Base-by-base conservation (phyloP, 2,329 filamentous ascomycete genomes). In the Cladophialophora bantiana region DNA sequence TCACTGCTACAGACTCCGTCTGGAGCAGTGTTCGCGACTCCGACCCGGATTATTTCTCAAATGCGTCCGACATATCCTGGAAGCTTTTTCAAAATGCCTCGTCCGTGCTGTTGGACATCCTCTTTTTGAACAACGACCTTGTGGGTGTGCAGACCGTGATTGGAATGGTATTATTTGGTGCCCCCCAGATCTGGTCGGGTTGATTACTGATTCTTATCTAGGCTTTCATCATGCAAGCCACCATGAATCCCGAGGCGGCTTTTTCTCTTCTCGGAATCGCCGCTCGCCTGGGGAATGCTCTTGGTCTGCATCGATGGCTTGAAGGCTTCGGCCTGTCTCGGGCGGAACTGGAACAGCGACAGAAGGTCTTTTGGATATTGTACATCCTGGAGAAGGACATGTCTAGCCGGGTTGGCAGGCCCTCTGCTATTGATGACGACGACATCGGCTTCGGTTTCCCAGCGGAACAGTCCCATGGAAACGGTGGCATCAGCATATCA, bases 281-380 rank as follows among this genome's bases (percentile, higher is more conserved):
- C 4, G 59, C 60, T 38, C 65, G 65, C 3, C 35, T 67, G 18
- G 48, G 42, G 10, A 52, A 40, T 18, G 48, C 65, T 42, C 38
- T 64, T 7, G 65, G 65, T 26, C 56, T 67, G 26, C 65, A 67
- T 53, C 55, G 52, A 45, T 59, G 50, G 36, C 65, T 67, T 35
- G 55, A 60, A 40, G 60, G 65, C n/a, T 67, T 67, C 45, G 65
- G 65, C 31, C 48, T 67, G 15, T 32, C 54, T n/a, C 35, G 57
- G n/a, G 35, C 56, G 34, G 65, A 67, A 31, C 36, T 64, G 9
- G 45, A 62, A 26, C 66, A 68, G 20, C 62, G 62, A 15, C 66
- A 68, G 53, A 56, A 62, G 18, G 66, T 68, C n/a, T 68, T 65
- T 32, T 68, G 66, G 66, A 54, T 68, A 31, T 18, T 65, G 42